A percentile compares a stretch with the other conserved stretches of the same genome.
Evolutionary conservation across 345 rosid species (phyloP).

Genomic region (Citrus australasica): DNA sequence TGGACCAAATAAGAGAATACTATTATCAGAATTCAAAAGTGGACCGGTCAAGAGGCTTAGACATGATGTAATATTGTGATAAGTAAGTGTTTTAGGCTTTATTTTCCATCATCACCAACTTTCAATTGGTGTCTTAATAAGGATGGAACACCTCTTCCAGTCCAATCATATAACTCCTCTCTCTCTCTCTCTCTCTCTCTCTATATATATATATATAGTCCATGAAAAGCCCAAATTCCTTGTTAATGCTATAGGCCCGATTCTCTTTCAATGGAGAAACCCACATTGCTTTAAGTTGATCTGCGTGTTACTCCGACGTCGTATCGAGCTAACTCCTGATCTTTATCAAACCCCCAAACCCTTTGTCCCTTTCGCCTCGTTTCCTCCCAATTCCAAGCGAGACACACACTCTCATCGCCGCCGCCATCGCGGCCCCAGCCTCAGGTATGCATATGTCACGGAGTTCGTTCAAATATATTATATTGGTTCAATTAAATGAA

Average conservation of each 20-base stretch:
- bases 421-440: no score
- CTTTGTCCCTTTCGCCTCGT: neutral
- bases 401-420: no score
- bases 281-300: neutral
- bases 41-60: neutral
- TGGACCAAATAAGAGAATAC: neutral
- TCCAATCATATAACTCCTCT: neutral
- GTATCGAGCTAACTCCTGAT: neutral
- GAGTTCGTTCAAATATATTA: neutral
- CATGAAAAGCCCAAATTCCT: no score
- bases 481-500: neutral
- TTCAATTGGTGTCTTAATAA: neutral
- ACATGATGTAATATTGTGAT: no score
- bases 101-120: conserved; percentile 20
- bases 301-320: neutral
- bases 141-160: conserved; percentile 3
- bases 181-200: no score
- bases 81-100: neutral
- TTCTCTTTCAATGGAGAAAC: neutral
- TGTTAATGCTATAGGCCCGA: neutral
- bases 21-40: neutral
- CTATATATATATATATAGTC: no score
- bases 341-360: neutral
- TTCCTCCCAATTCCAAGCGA: neutral
- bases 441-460: no score